Percentiles rank a stretch among this genome's conserved stretches.
Conservation (phyloP, 1,284 basidiomycete genomes). For the Tilletia horrida region DNA sequence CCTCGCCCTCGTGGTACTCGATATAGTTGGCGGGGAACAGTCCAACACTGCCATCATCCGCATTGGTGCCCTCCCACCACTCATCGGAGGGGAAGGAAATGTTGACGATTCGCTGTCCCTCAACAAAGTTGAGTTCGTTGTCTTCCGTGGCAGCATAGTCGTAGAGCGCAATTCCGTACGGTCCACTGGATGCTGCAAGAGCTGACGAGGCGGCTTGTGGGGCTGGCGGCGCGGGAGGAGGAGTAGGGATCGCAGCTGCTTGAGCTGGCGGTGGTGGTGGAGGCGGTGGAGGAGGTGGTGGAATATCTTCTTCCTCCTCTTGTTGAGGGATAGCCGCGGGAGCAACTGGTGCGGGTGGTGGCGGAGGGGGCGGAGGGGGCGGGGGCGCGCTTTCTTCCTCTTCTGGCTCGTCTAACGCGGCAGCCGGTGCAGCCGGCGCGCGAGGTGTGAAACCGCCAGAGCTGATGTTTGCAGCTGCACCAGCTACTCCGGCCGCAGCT, state of each 20-base stretch:
- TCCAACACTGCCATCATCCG: constrained; percentile 41
- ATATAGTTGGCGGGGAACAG: constrained; percentile 53
- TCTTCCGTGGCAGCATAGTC: constrained; percentile 51
- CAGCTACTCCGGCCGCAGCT: neutral
- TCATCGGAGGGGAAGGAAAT: constrained; percentile 53
- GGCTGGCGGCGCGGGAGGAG: constrained; percentile 6
- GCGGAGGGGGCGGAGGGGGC: constrained; percentile 29
- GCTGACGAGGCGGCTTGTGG: constrained; percentile 14
- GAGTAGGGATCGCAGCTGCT: constrained; percentile 21
- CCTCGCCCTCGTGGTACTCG: constrained; percentile 36
- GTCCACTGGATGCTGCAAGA: constrained; percentile 20
- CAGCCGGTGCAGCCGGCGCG: constrained; percentile 27
- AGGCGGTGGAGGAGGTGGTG: constrained; percentile 20
- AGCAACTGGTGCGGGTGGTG: constrained; percentile 1
- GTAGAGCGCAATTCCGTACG: constrained; percentile 44
- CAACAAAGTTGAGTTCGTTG: constrained; percentile 47
- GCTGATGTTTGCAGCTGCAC: neutral
- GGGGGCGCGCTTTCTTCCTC: constrained; percentile 23
- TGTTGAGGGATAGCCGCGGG: neutral
- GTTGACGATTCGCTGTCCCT: constrained; percentile 40
- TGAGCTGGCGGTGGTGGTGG: constrained; percentile 35
- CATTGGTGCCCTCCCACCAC: constrained; percentile 51
- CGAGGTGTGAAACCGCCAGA: constrained; percentile 24
- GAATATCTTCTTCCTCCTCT: constrained; percentile 5
- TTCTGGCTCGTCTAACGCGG: constrained; percentile 20